Percentiles rank a stretch among this genome's conserved stretches.
These are phyloP conservation scores for Penicillium pancosmium DNA, from an alignment of 495 filamentous ascomycete species.

Conservation along the genomic window DNA sequence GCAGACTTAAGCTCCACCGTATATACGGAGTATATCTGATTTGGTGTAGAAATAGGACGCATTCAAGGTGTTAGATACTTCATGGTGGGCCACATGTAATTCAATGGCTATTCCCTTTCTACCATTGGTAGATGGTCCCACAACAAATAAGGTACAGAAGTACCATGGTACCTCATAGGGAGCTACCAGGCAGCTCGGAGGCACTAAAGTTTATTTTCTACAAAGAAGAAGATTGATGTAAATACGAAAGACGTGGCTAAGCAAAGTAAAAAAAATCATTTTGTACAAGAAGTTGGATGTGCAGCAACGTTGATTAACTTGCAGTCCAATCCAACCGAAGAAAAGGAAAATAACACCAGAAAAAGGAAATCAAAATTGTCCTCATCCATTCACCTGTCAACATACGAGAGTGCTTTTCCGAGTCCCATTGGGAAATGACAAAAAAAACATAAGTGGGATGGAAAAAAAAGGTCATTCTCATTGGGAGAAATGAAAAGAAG, in stretches of 20 bases:
- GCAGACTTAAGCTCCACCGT: too few species aligned
- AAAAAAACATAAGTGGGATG: slow-evolving; percentile 6
- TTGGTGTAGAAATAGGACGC: too few species aligned
- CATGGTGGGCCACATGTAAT: too few species aligned
- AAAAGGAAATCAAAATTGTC: background rate
- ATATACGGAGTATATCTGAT: too few species aligned
- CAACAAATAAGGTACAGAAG: too few species aligned
- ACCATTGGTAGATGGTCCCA: too few species aligned
- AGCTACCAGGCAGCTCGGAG: too few species aligned
- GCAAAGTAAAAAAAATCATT: background rate
- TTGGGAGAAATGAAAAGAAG: slow-evolving; percentile 16
- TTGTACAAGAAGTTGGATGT: slow-evolving; percentile 3
- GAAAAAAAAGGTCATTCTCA: slow-evolving; percentile 16
- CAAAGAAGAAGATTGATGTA: background rate
- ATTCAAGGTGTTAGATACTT: too few species aligned
- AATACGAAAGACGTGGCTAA: background rate
- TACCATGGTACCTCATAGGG: too few species aligned
- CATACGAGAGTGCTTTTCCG: slow-evolving; percentile 5
- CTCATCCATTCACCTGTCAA: slow-evolving; percentile 1
- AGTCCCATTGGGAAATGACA: slow-evolving; percentile 9
- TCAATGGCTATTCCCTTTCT: too few species aligned
- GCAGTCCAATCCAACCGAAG: background rate
- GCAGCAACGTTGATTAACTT: background rate
- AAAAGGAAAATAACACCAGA: background rate
- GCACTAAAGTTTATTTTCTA: too few species aligned